Percentiles rank a stretch among this genome's conserved stretches.
Conservation (phyloP, 2,329 filamentous ascomycete genomes). For the Epichloe sp. region DNA sequence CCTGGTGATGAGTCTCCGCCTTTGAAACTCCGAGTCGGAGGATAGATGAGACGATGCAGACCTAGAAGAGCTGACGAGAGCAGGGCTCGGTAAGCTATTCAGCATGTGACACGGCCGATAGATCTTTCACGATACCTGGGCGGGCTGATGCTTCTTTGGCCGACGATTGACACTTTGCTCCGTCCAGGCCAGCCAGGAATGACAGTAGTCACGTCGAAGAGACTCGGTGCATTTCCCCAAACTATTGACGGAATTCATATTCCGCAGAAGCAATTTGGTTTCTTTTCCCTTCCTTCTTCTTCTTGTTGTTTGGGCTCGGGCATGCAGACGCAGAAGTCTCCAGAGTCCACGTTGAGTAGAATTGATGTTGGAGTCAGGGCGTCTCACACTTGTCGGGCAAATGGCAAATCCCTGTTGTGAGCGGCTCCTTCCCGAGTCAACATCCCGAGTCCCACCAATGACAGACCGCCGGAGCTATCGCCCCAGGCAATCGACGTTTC, state of each 20-base stretch:
- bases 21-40: too few relatives aligned
- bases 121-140: background rate
- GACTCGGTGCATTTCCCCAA: too few relatives aligned
- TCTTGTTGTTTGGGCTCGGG: too few relatives aligned
- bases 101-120: background rate
- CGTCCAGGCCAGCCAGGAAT: too few relatives aligned
- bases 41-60: background rate
- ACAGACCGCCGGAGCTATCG: background rate
- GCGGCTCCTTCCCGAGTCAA: constrained; percentile 2
- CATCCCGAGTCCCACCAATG: background rate
- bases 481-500: constrained; percentile 6
- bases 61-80: background rate
- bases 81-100: background rate
- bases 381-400: constrained; percentile 2
- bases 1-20: too few relatives aligned
- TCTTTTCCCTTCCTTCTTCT: too few relatives aligned
- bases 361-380: background rate
- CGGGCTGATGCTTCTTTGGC: background rate
- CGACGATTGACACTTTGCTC: too few relatives aligned
- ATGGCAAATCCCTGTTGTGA: background rate
- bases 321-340: too few relatives aligned
- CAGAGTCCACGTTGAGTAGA: background rate
- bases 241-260: too few relatives aligned
- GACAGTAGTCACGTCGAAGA: too few relatives aligned
- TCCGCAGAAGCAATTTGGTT: too few relatives aligned